phyloP scores from a whole-genome alignment of 1,284 basidiomycete species.

The Tilletia horrida region DNA sequence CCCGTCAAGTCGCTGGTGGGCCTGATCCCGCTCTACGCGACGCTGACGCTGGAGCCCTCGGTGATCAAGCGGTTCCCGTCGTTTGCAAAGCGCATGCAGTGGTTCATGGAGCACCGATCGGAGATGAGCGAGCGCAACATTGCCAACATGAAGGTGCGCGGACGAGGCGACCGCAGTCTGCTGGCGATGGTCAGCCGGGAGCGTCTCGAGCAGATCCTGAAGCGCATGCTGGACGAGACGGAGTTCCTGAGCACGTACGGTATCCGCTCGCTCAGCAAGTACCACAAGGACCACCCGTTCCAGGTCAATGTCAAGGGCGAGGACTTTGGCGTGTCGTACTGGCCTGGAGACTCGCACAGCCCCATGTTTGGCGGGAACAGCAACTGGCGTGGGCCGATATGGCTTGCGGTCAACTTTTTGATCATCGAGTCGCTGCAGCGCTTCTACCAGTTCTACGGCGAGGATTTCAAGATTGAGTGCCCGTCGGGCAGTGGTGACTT shows the following conservation, averaged over 20 bases:
- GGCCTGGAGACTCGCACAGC: slow-evolving; percentile 93
- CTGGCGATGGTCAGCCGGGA: slow-evolving; percentile 90
- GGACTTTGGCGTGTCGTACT: slow-evolving; percentile 86
- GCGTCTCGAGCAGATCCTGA: slow-evolving; percentile 76
- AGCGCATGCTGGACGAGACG: slow-evolving; percentile 81
- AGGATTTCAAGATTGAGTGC: slow-evolving; percentile 70
- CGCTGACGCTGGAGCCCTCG: slow-evolving; percentile 83
- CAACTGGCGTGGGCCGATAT: slow-evolving; percentile 82
- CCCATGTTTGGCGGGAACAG: slow-evolving; percentile 96
- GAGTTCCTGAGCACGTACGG: slow-evolving; percentile 95
- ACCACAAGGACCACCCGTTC: slow-evolving; percentile 89
- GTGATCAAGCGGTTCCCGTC: slow-evolving; percentile 83
- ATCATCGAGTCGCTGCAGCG: slow-evolving; percentile 83
- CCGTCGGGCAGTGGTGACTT: slow-evolving; percentile 88
- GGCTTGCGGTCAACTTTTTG: slow-evolving; percentile 92
- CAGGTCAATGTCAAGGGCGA: slow-evolving; percentile 89
- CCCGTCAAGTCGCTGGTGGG: slow-evolving; percentile 90
- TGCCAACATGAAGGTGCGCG: slow-evolving; percentile 73
- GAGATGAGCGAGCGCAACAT: slow-evolving; percentile 85
- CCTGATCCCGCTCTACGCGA: slow-evolving; percentile 90
- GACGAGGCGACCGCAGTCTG: slow-evolving; percentile 72
- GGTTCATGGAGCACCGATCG: slow-evolving; percentile 91
- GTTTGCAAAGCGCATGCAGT: slow-evolving; percentile 96
- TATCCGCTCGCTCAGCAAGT: slow-evolving; percentile 77
- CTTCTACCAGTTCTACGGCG: slow-evolving; percentile 65